Evolutionary conservation across 306 rosid species (phyloP), one percentile per base, ranked within the genome.

Genomic region (Vigna mungo): DNA sequence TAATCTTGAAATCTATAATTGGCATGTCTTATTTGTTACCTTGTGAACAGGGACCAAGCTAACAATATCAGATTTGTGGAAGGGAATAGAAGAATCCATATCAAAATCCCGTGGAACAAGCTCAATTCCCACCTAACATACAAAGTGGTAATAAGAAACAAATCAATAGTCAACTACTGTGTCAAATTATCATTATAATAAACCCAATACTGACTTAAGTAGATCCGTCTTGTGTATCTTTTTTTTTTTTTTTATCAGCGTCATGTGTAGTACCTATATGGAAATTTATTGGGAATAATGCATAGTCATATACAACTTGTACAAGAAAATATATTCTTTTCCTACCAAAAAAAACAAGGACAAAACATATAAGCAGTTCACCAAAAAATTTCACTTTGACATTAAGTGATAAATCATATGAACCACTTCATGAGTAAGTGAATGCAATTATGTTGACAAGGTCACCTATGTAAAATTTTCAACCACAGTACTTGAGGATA

Each of bases 11-110:
- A 62, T 14, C 68, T 54, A 73, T 78, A 61, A 60, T 71, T 68
- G 71, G 3, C 52, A 39, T 20, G 53, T 76, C 86, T 54, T 23
- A 7, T 81, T 58, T 46, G 60, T 77, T 81, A 95, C 99, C 99
- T 95, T 95, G 77, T 92, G 92, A 80, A 95, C 97, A 41, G 98
- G 98, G 65, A 92, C 91, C 86, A 95, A 83, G 88, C 98, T 86
- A 82, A 92, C 90, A 78, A 95, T 84, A 80, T 95, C 99, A 76
- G 88, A 84, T 78, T 88, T 90, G 20, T 68, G 88, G 83, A 95
- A 95, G 46, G 98, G 99, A 68, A 76, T 70, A 58, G 96, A 84
- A 79, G 99, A 92, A 70, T 89, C 98, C 94, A 92, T 88, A 82
- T 92, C 97, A 80, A 88, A 95, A 80, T 95, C 98, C 85, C 93